These are phyloP conservation scores for Pichia sp. DNA, from an alignment of 1,139 yeast species.

Conservation along the genomic window DNA sequence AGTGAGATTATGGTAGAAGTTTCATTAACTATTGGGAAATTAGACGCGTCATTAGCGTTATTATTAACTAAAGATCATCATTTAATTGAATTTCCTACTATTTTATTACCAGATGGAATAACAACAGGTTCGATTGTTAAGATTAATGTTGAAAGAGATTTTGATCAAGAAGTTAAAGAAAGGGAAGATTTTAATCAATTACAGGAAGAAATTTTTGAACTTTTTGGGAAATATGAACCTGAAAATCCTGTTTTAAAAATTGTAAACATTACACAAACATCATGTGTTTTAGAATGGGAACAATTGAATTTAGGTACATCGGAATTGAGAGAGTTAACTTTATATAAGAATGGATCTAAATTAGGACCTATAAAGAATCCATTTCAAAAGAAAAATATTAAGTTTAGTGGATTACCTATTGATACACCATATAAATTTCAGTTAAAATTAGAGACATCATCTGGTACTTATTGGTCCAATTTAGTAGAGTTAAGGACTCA, in stretches of 20 bases:
- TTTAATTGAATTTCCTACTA: conserved; percentile 91
- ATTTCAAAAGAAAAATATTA: conserved; percentile 68
- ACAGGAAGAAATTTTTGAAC: conserved; percentile 65
- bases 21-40: conserved; percentile 87
- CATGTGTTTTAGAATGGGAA: conserved; percentile 94
- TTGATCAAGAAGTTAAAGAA: conserved; percentile 60
- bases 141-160: conserved; percentile 75
- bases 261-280: conserved; percentile 84
- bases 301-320: conserved; percentile 79
- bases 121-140: conserved; percentile 91
- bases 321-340: conserved; percentile 62
- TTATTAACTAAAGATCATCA: conserved; percentile 89
- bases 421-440: conserved; percentile 79
- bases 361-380: conserved; percentile 87
- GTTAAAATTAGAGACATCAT: conserved; percentile 76
- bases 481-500: conserved; percentile 70
- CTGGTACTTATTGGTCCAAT: conserved; percentile 74
- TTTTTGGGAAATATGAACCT: conserved; percentile 74
- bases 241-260: conserved; percentile 61
- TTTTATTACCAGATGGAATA: conserved; percentile 82
- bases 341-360: conserved; percentile 74
- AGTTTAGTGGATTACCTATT: conserved; percentile 83
- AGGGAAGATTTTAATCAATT: conserved; percentile 48
- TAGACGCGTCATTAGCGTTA: conserved; percentile 90
- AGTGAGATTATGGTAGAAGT: conserved; percentile 63